These are phyloP conservation scores for Suhomyces coccinellae DNA, from an alignment of 1,139 yeast genomes.

Conservation along the genomic window DNA sequence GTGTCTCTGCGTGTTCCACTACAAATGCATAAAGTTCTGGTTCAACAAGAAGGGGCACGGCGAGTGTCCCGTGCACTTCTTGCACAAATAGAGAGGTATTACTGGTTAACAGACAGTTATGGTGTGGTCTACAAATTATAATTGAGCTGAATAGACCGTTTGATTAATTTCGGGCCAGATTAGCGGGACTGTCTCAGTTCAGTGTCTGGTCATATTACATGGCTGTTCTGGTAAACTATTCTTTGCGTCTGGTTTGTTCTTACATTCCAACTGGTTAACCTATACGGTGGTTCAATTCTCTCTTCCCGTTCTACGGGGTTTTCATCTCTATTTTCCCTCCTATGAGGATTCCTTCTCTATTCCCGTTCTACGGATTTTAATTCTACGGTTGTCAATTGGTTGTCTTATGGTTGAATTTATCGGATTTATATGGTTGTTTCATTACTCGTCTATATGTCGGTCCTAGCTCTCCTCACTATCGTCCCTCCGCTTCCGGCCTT, in stretches of 20 bases:
- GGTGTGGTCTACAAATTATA: no score
- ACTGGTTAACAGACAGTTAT: no score
- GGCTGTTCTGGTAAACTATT: no score
- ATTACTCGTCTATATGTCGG: slow-evolving; percentile 1
- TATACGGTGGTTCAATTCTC: no score
- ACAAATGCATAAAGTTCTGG: slow-evolving; percentile 88
- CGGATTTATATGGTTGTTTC: background rate
- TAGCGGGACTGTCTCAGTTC: no score
- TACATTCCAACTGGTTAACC: no score
- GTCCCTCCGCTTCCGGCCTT: slow-evolving; percentile 23
- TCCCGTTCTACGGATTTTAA: background rate
- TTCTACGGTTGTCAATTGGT: background rate
- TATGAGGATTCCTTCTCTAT: background rate
- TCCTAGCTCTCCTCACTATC: slow-evolving; percentile 22
- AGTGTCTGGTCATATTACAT: no score
- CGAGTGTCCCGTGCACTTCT: slow-evolving; percentile 78
- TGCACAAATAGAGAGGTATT: slow-evolving; percentile 30
- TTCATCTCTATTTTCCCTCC: no score
- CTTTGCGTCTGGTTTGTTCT: no score
- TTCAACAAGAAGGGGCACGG: slow-evolving; percentile 81
- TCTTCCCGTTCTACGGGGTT: background rate
- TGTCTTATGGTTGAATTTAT: background rate
- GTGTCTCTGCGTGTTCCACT: slow-evolving; percentile 92
- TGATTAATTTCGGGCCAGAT: no score
- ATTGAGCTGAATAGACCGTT: no score